Evolutionary conservation across 1,284 basidiomycete species (phyloP), one percentile per base, ranked within the genome.

Genomic region (Lentinula novae-zelandiae): DNA sequence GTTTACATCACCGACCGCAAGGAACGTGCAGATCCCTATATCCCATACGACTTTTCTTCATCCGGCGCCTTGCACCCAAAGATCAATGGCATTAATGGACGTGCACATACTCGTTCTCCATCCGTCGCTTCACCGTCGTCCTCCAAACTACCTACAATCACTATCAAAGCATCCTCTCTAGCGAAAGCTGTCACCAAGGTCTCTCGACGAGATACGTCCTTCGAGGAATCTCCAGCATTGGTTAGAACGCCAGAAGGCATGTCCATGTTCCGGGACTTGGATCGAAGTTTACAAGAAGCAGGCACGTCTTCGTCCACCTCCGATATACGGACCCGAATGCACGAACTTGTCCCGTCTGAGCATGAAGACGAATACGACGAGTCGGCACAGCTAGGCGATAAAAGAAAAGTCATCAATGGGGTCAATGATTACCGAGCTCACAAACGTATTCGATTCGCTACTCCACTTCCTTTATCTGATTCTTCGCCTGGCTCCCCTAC

Each of bases 1-100:
- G 86, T 87, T 68, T 90, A 96, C 69, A 87, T 98, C 65, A 92
- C 90, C 1, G 96, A 98, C 72, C 86, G 87, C 64, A 90, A 89
- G 69, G 94, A 96, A 65, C 83, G 89, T 57, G 76, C 77, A 5
- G 88, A 88, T 67, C 88, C 86, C 17, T 70, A 70, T 63, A 85
- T 85, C 53, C 85, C 85, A 34, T 68, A 76, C 51, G 76, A 83
- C 63, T 74, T 84, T n/a, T 61, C 68, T 66, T 63, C 68, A 67
- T 34, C 69, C 71, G 49, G 65, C 69, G 40, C 59, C 48, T 6
- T 52, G 12, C 63, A 55, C 50, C 58, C 54, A 49, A 64, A 64
- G 52, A 53, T 69, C 27, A 73, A 73, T 57, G 72, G 71, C 20
- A 74, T 76, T n/a, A 71, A 70, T 53, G 62, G 62, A 17, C 62